Evolutionary conservation across 768 basidiomycete species (phyloP), one percentile per base, ranked within the genome.

Genomic region (Lanmaoa pseudosensibilis): DNA sequence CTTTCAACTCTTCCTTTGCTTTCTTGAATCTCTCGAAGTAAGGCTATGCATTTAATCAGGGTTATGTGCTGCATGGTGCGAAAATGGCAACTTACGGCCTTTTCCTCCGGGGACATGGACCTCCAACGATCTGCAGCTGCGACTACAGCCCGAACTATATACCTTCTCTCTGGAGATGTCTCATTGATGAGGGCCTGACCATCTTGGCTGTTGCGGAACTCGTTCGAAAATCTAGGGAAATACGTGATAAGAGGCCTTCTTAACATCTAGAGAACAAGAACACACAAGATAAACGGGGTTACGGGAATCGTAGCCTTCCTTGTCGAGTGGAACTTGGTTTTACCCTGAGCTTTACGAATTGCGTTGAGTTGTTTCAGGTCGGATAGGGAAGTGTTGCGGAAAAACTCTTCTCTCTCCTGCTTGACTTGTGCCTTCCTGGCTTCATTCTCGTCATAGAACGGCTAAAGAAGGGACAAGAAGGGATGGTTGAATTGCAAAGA

Each of bases 361-460:
- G 65, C 66, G 50, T 78, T 78, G 52, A 78, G 63, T 23, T 64
- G 58, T 25, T 46, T 67, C 7, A 76, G 27, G 4, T 72, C 55
- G 2, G 45, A 13, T 0, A 36, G 10, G 21, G 71, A 60, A 1
- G 61, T 39, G 3, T 60, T 59, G 43, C 59, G 55, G 54, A 69
- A 70, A 56, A 72, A 79, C 0, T 70, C 68, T 8, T 64, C 63
- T 48, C 60, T 60, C 5, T 65, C 61, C 36, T 68, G 40, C 8
- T 19, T 11, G 19, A 66, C 66, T 45, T 68, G 59, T 2, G 18
- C 59, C 25, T 63, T 66, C n/a, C 58, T 30, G 9, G 13, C 49
- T 27, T 59, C 57, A 4, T 34, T 51, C 33, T 62, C 64, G 32
- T 73, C 69, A 41, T 59, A 50, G 34, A 62, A 75, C 30, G 64